Base-by-base conservation (phyloP, 768 basidiomycete genomes). In the Boletus rufocinnamomeus region DNA sequence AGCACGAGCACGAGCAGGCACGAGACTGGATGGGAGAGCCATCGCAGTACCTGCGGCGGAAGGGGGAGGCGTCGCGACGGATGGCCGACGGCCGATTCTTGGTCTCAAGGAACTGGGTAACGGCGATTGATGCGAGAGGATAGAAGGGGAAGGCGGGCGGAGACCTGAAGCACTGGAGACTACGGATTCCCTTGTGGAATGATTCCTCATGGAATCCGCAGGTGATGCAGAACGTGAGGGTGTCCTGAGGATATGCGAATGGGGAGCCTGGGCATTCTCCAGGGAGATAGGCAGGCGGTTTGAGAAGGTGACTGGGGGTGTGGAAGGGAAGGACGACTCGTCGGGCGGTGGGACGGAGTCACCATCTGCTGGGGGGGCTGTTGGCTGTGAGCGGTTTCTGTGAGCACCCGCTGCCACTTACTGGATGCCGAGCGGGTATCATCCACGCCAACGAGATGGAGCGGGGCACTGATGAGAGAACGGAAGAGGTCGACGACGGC, bases 401-500 rank as follows among this genome's bases (percentile, higher is more conserved):
- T 6, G 40, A 21, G 46, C 17, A 6, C 21, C 7, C 13, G 19
- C 44, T 38, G 52, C 27, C n/a, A 64, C 74, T 53, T 68, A 81
- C 80, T 61, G 57, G 68, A 61, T n/a, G 66, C 45, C 46, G 50
- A 38, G 19, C 11, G 23, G 25, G 38, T 7, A 21, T 83, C 81
- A 49, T 75, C 68, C 4, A 91, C 66, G 10, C 89, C 88, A 30
- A 84, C 81, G 25, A 91, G 70, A 30, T 85, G 82, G 58, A 91
- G 69, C 28, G 78, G 72, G 3, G 78, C 75, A 23, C 75, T 76
- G 23, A 81, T 71, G 25, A 84, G 74, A 37, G 71, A 71, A 38
- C 75, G 82, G 69, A 87, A 89, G 35, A 88, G 76, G 45, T 84
- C 81, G 58, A 94, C 74, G 41, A 89, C 64, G 2, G 87, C 79